Base-by-base conservation (phyloP, 257 asterid species). In the Anisodus tanguticus region DNA sequence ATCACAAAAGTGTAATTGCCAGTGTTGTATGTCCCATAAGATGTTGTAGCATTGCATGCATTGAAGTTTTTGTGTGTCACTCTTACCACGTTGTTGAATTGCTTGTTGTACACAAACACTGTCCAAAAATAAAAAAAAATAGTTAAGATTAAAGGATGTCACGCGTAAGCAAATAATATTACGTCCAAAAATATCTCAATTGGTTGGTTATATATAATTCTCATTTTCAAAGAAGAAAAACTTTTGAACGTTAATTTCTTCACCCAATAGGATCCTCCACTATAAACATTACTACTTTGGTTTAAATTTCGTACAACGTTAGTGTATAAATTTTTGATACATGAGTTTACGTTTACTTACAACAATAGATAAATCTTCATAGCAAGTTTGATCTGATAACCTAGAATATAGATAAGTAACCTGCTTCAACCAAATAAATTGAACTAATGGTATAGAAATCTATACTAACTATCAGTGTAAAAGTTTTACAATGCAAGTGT, bases 31-130 rank as follows among this genome's bases (percentile, higher is more conserved):
- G 86, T 66, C 1, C 79, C 82, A 15, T 79, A 83, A 0, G 92
- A 88, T 9, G 84, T 55, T 6, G 88, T 88, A 3, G 90, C 54
- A 60, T 91, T 91, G 86, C 98, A 94, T 0, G 71, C 19, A 22
- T 89, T 88, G 89, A 51, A 94, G 64, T 91, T 88, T 37, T 79
- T 76, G 86, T 91, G 98, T 0, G 86, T 88, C 84, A 94, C 95
- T 11, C 93, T 76, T 1, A 88, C 87, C 82, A 92, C 94, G 26
- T 91, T 80, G 77, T 92, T 92, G 59, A 86, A 89, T 31, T 80
- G 59, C 19, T 86, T 91, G 87, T 91, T 89, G 88, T 91, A 92
- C 70, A 87, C 85, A 9, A 94, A 94, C 43, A 85, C 95, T 93
- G 83, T 82, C 76, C 17, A 10, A 62, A 78, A 8, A 45, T 7